A percentile compares a stretch with the other conserved stretches of the same genome.
phyloP scores from a whole-genome alignment of 225 moss, liverwort and hornwort species.

The Antitrichia curtipendula region DNA sequence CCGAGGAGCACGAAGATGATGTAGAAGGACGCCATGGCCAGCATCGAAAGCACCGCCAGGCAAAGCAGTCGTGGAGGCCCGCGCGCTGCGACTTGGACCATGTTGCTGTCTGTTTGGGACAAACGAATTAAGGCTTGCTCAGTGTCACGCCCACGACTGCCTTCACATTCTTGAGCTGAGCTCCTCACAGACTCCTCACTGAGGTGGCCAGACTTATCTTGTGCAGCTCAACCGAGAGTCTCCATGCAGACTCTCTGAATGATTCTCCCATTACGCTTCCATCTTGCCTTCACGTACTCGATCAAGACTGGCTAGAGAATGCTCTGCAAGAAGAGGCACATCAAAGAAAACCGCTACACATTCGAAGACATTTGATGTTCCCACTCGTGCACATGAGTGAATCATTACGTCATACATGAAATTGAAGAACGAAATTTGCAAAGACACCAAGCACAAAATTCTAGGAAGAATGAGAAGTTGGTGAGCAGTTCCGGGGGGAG shows the following conservation, averaged over 20 bases:
- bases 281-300: not conserved
- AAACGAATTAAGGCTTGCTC: not conserved
- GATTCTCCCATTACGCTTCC: not conserved
- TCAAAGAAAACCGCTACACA: not conserved
- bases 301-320: not conserved
- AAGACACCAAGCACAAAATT: too few relatives aligned
- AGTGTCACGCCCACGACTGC: not conserved
- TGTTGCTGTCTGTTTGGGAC: not conserved
- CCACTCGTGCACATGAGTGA: not conserved
- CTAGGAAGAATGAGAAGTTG: too few relatives aligned
- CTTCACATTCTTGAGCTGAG: not conserved
- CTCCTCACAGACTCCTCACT: not conserved
- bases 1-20: not conserved
- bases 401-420: not conserved
- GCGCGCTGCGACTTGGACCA: not conserved
- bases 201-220: too few relatives aligned
- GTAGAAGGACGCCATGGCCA: not conserved
- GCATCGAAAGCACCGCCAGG: not conserved
- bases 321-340: not conserved
- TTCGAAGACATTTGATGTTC: not conserved
- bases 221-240: not conserved
- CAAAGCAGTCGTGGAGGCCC: constrained; percentile 1
- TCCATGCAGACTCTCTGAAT: not conserved
- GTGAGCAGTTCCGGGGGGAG: too few relatives aligned
- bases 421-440: not conserved